Evolutionary conservation across 1,284 basidiomycete species (phyloP), one percentile per base, ranked within the genome.

Genomic region (Ganoderma sinense): DNA sequence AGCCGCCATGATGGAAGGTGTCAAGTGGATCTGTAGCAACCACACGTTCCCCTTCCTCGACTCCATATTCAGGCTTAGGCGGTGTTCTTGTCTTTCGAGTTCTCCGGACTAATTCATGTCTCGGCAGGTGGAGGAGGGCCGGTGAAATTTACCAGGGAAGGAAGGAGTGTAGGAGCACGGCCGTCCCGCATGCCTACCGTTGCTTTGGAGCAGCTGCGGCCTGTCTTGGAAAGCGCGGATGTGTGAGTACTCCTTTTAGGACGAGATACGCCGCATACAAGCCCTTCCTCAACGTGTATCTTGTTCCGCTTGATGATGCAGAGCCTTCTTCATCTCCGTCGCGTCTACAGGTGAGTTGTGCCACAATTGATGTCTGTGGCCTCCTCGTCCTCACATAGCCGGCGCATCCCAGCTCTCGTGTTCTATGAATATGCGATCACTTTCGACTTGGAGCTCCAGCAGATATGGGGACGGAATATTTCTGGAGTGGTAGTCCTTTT

Each of bases 371-470:
- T 36, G n/a, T 16, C 8, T 29, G 13, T 5, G 10, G 10, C 23
- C 5, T 5, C 10, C 29, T 55, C 8, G 14, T 41, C 13, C 48
- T 55, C n/a, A 36, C 20, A 13, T 20, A 26, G 36, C n/a, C n/a
- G 20, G 36, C 33, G 29, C 18, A 53, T 43, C 56, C 18, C 43
- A 72, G 73, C 73, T 20, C 55, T 74, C 8, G 66, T 66, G 2
- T 23, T 72, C 16, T 74, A 74, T 40, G 73, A 74, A 41, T 64
- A 74, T 51, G 40, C 63, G 60, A 70, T 74, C 63, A 74, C 73
- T 1, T 16, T 74, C 51, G 65, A 40, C 33, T 41, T 63, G 29
- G 73, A 74, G 61, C 69, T 69, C 60, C 69, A 69, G 23, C 73
- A 72, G 26, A 62, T 74, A 29, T 74, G 73, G 73, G 66, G 40